These are phyloP conservation scores for Cryptosporidium baileyi DNA, from an alignment of 169 alveolate species.

Conservation along the genomic window DNA sequence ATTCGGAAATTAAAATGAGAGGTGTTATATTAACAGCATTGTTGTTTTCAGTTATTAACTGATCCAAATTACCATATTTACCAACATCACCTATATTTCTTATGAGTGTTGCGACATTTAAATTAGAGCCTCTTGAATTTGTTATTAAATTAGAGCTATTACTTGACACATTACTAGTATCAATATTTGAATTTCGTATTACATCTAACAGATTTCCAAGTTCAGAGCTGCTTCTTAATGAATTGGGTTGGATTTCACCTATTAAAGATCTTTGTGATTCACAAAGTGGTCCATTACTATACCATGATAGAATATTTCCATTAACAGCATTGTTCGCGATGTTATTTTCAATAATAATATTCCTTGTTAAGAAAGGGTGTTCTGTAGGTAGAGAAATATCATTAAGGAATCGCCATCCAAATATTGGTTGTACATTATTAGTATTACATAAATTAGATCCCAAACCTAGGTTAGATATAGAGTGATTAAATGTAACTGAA, in stretches of 20 bases:
- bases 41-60: not conserved
- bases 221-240: conserved; percentile 17
- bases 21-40: conserved; percentile 26
- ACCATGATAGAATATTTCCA: conserved; percentile 19
- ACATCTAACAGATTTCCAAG: conserved; percentile 3
- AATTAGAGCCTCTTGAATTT: not conserved
- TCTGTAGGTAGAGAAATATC: conserved; percentile 57
- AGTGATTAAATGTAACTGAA: not conserved
- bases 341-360: conserved; percentile 35
- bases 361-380: conserved; percentile 63
- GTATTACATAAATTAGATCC: not conserved
- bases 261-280: conserved; percentile 50
- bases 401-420: conserved; percentile 55
- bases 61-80: not conserved
- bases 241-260: conserved; percentile 53
- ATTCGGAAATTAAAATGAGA: conserved; percentile 12
- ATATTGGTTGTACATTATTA: conserved; percentile 26
- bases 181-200: not conserved
- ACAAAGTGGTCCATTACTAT: conserved; percentile 44
- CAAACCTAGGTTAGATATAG: not conserved
- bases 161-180: not conserved
- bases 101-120: conserved; percentile 32
- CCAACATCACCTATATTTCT: conserved; percentile 41
- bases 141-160: not conserved
- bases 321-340: not conserved